phyloP scores from a whole-genome alignment of 2,329 filamentous ascomycete species.

The Aspergillus pseudoglaucus region DNA sequence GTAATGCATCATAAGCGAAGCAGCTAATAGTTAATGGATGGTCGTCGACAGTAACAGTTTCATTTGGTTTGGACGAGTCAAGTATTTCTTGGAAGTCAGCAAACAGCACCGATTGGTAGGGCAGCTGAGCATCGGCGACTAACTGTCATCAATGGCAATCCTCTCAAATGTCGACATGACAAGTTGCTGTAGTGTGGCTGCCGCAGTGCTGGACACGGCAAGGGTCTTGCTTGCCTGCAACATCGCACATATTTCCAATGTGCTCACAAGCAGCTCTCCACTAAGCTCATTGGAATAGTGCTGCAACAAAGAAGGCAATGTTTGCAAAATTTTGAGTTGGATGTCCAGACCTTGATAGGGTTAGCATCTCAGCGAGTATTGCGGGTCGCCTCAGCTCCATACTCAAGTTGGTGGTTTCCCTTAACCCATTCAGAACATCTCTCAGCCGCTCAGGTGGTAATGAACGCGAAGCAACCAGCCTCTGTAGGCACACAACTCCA shows the following conservation, averaged over 20 bases:
- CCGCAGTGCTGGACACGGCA: slow-evolving; percentile 90
- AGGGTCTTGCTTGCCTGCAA: slow-evolving; percentile 87
- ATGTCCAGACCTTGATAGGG: slow-evolving; percentile 62
- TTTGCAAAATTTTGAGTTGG: slow-evolving; percentile 92
- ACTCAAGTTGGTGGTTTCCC: slow-evolving; percentile 70
- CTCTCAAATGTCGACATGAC: slow-evolving; percentile 92
- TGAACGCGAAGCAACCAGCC: slow-evolving; percentile 74
- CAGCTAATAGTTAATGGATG: slow-evolving; percentile 61
- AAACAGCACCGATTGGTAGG: background rate
- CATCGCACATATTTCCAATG: slow-evolving; percentile 84
- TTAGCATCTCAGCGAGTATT: slow-evolving; percentile 14
- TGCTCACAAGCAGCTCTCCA: slow-evolving; percentile 71
- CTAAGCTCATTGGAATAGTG: slow-evolving; percentile 80
- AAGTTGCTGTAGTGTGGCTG: slow-evolving; percentile 91
- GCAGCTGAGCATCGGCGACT: slow-evolving; percentile 23
- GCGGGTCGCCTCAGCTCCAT: slow-evolving; percentile 25
- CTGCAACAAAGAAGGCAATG: slow-evolving; percentile 78
- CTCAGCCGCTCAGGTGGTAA: slow-evolving; percentile 72
- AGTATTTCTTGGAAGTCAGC: slow-evolving; percentile 15
- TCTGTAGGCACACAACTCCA: slow-evolving; percentile 80
- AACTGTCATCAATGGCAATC: slow-evolving; percentile 73
- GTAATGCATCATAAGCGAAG: slow-evolving; percentile 78
- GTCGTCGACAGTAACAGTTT: slow-evolving; percentile 61
- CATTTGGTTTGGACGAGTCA: slow-evolving; percentile 51
- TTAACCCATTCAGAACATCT: slow-evolving; percentile 81